phyloP scores from a whole-genome alignment of 2,329 filamentous ascomycete species.

The Fusarium aywerte region DNA sequence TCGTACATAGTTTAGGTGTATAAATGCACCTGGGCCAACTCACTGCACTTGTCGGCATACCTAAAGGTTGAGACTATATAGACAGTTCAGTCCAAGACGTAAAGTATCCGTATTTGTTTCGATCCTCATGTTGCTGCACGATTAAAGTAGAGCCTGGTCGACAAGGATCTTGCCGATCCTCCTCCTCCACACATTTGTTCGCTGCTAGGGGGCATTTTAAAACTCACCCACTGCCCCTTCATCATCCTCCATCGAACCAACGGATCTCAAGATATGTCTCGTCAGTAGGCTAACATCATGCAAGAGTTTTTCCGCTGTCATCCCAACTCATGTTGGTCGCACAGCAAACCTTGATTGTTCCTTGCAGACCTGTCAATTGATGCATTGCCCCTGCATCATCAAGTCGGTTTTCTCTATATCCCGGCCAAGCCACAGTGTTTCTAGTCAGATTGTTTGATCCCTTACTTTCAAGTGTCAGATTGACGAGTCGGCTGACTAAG shows the following conservation, averaged over 20 bases:
- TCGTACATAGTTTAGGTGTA: neutral
- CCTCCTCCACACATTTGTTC: slow-evolving; percentile 20
- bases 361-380: neutral
- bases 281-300: slow-evolving; percentile 1
- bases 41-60: rapidly evolving
- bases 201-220: slow-evolving; percentile 23
- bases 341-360: neutral
- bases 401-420: neutral
- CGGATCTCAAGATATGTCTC: neutral
- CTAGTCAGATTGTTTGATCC: neutral
- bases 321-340: slow-evolving; percentile 22
- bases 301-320: slow-evolving; percentile 37
- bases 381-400: neutral
- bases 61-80: too few relatives aligned
- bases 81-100: neutral
- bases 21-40: rapidly evolving
- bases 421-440: neutral
- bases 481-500: neutral
- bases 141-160: neutral
- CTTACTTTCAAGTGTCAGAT: neutral
- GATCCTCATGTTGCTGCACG: neutral
- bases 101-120: neutral
- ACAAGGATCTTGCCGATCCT: slow-evolving; percentile 38
- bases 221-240: slow-evolving; percentile 15
- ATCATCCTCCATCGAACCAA: neutral